Evolutionary conservation across 208 protist genomes (phyloP), one percentile per base, ranked within the genome.

Genomic region (Phytomonas francai): DNA sequence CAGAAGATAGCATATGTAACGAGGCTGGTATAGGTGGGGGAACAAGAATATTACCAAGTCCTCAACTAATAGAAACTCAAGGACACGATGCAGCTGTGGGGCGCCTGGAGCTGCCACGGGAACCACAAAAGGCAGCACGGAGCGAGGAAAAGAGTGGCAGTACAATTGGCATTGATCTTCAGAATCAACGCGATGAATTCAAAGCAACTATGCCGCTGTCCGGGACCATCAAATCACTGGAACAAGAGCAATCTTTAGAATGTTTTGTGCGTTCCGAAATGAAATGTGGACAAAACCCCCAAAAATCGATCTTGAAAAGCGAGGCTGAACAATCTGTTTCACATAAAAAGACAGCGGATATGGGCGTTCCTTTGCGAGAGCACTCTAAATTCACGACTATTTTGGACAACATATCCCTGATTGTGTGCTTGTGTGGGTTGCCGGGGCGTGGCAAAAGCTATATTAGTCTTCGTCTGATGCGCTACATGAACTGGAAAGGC

Each of bases 401-500:
- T 28, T 84, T 73, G 56, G 87, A 92, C 72, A 87, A 79, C 7
- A 79, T 88, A 32, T 81, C 85, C 0, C 74, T 97, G 30, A 84
- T 97, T 39, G 90, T 97, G 16, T 92, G 84, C 65, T 92, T 97
- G 89, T 83, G 91, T 4, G 92, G 92, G 25, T 75, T 97, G 3
- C 92, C 92, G 0, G 92, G 86, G 2, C 81, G 92, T 6, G 92
- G 92, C 0, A 97, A 97, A 73, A 93, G 85, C 29, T 97, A 92
- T 72, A 95, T 94, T 70, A 76, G 81, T 60, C 75, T 79, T 64
- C 82, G 88, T 9, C 67, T 97, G 8, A 73, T 87, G 70, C 86
- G 92, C 25, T 97, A 97, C 79, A 81, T 96, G 63, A 93, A 93
- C 67, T 97, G 92, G 92, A 92, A 94, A 60, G 92, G 92, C 63